These are phyloP conservation scores for Botrytis medusae DNA, from an alignment of 2,329 filamentous ascomycete genomes.

Conservation along the genomic window DNA sequence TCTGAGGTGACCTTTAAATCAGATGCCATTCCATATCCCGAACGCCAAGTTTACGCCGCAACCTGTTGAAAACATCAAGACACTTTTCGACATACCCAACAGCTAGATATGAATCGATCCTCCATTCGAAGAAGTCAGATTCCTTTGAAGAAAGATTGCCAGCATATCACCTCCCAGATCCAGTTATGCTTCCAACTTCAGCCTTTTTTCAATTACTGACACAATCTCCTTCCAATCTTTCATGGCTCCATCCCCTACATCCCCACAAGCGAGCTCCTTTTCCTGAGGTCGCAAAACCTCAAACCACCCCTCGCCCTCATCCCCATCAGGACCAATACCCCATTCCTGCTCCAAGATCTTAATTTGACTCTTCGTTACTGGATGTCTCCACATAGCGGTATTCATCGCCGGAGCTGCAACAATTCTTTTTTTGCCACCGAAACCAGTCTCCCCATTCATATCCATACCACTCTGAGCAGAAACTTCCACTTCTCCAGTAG, in stretches of 20 bases:
- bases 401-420: conserved; percentile 85
- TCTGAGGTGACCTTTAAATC: not conserved
- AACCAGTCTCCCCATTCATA: conserved; percentile 13
- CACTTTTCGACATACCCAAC: not conserved
- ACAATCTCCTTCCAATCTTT: conserved; percentile 77
- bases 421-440: conserved; percentile 60
- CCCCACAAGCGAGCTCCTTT: conserved; percentile 81
- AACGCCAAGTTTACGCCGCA: not conserved
- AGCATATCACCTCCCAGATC: not conserved
- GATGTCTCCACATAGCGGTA: conserved; percentile 85
- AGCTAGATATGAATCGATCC: not conserved
- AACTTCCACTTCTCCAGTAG: conserved; percentile 38
- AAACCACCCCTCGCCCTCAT: conserved; percentile 63
- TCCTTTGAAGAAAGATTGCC: not conserved
- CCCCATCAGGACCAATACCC: conserved; percentile 62
- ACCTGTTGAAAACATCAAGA: not conserved
- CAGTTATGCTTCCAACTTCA: conserved; percentile 30
- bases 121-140: not conserved
- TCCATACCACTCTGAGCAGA: conserved; percentile 19
- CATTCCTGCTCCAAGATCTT: conserved; percentile 71
- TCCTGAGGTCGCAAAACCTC: conserved; percentile 71
- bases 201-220: conserved; percentile 54
- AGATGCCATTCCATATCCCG: not conserved
- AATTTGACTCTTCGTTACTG: conserved; percentile 73
- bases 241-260: conserved; percentile 82